Evolutionary conservation across 2,329 filamentous ascomycete genomes (phyloP), one percentile per base, ranked within the genome.

Genomic region (Teratosphaeria nubilosa): DNA sequence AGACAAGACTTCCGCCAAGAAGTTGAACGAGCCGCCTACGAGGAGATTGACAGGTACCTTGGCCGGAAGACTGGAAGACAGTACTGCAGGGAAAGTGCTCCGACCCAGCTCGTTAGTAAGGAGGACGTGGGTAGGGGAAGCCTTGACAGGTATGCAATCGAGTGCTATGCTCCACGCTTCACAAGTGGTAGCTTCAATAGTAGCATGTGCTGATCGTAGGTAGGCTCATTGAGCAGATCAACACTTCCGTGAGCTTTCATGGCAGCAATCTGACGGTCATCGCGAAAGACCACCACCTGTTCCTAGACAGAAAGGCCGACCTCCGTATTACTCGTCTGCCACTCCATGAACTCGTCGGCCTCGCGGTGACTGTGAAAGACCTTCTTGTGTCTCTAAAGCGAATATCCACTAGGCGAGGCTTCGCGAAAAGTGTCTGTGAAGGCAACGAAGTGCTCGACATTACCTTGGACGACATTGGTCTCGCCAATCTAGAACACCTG

Each of bases 401-500:
- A n/a, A 67, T 64, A 20, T 24, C 22, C 3, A 11, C 25, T 16
- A 22, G n/a, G 6, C 51, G n/a, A 7, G 14, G 37, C 14, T 27
- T 34, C 13, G 57, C 53, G 37, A 41, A 45, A 10, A 58, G 37
- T 5, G 10, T 57, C 25, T 66, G 68, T 30, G 72, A 70, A 67
- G 69, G 70, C 48, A 62, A 66, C 30, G 63, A 68, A 16, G 56
- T 68, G 20, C 68, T 51, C 10, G 57, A 60, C 16, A 62, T 70
- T 20, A 58, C 58, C 32, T 64, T 73, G 11, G 71, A 75, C 60
- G 71, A 72, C 37, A 69, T 62, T 10, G 62, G 56, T 61, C 62
- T 74, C 51, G 74, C 75, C 20, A 78, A 77, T 63, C 72, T 77
- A 58, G 69, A 75, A 62, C 74, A 77, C 60, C 58, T 77, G 37